Base-by-base conservation (phyloP, 2,329 filamentous ascomycete species). In the Dactylonectria estremocensis region DNA sequence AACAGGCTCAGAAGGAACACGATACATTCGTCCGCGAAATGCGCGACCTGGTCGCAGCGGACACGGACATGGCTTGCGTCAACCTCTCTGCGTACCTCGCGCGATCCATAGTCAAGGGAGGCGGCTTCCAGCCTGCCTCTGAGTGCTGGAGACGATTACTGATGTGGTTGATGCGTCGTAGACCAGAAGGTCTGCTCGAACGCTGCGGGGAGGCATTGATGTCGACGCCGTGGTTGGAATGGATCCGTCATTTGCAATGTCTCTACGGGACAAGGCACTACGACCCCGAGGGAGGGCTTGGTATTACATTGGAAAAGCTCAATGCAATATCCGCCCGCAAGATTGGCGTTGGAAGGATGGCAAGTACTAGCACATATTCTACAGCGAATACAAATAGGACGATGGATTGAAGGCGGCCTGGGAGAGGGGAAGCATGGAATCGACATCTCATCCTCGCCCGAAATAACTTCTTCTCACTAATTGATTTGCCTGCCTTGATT, bases 231-330 rank as follows among this genome's bases (percentile, higher is more conserved):
- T 69, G 68, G 68, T 24, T 50, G 3, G 61, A 62, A 11, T 69
- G 68, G 68, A 33, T 37, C 10, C 49, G 49, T 20, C 46, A 65
- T 31, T 22, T 69, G 22, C 28, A 63, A 46, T 58, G 35, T 43
- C 48, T 69, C 14, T 69, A 65, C 20, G 61, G 54, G 3, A 57
- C 58, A 0, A 31, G 40, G 11, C 68, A 69, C 16, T 62, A 56
- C 16, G 68, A 69, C 35, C 68, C 68, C 2, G 50, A 61, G 1
- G 68, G 65, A 2, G 53, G 53, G 8, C 65, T 69, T 9, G 68
- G 68, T n/a, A 68, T 69, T 52, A 69, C 68, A 7, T 52, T 33
- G 9, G 61, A 62, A n/a, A 61, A 46, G 61, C 60, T 69, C 37
- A 68, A 66, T n/a, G 61, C 40, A 3, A 43, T 62, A 6, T 54